phyloP scores from a whole-genome alignment of 129 eudicot species.

The Saussurea involucrata region DNA sequence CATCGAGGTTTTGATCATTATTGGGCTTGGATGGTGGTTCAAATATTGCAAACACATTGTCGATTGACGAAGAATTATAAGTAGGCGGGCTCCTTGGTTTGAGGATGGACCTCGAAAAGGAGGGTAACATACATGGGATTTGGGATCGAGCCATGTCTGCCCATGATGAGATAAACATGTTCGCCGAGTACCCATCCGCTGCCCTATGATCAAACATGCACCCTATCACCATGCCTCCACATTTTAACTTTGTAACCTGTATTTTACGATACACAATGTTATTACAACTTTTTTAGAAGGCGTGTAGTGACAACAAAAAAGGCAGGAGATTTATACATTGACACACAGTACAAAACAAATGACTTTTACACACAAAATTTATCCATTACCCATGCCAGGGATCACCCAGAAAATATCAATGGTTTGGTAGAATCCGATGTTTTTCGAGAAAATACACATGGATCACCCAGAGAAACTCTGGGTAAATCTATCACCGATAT shows the following conservation, averaged over 20 bases:
- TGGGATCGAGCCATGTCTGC: slow-evolving; percentile 39
- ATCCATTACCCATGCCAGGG: no score
- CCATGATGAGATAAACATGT: slow-evolving; percentile 67
- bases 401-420: no score
- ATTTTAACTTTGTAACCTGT: slow-evolving; percentile 50
- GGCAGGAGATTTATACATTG: not conserved
- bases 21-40: slow-evolving; percentile 9
- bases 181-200: slow-evolving; percentile 58
- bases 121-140: slow-evolving; percentile 35
- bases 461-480: no score
- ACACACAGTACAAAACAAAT: no score
- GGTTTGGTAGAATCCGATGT: no score
- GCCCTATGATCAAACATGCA: slow-evolving; percentile 49
- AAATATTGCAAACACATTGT: slow-evolving; percentile 10
- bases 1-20: not conserved
- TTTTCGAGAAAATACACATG: no score
- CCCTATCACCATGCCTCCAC: slow-evolving; percentile 59
- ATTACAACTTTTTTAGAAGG: not conserved
- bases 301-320: no score
- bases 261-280: not conserved
- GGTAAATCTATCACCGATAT: no score
- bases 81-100: slow-evolving; percentile 40
- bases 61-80: slow-evolving; percentile 15
- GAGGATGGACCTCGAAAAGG: slow-evolving; percentile 48
- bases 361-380: no score